Percentiles rank a stretch among this genome's conserved stretches.
These are phyloP conservation scores for Chrysoporthe austroafricana DNA, from an alignment of 2,329 filamentous ascomycete species.

Conservation along the genomic window DNA sequence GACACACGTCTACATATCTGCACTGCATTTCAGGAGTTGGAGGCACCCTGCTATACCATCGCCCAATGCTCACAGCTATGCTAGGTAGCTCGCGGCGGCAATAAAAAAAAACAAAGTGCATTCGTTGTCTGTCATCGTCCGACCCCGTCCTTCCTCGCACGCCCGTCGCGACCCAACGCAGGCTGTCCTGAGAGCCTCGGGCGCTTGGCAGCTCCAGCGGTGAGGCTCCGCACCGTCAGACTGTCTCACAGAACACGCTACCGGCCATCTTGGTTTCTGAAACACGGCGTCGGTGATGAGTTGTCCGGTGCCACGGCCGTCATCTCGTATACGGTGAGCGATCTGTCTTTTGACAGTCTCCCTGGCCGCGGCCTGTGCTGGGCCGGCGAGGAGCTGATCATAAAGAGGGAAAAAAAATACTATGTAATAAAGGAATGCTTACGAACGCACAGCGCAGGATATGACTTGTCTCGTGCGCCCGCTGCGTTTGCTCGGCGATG, in stretches of 20 bases:
- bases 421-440: no score
- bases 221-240: background rate
- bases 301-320: slow-evolving; percentile 2
- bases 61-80: background rate
- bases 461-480: no score
- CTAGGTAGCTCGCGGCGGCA: background rate
- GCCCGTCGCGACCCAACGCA: background rate
- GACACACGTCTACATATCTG: background rate
- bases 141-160: background rate
- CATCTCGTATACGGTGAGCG: background rate
- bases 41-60: background rate
- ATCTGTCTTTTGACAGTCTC: background rate
- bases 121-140: background rate
- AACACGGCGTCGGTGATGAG: slow-evolving; percentile 13
- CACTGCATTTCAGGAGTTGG: slow-evolving; percentile 8
- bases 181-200: background rate
- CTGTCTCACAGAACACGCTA: background rate
- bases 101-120: background rate
- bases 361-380: no score
- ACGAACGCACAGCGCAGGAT: background rate
- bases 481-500: background rate
- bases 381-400: no score
- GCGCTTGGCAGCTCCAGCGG: background rate
- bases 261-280: background rate
- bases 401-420: no score